These are phyloP conservation scores for Pythium chondricola DNA, from an alignment of 352 stramenopile species.

Conservation along the genomic window DNA sequence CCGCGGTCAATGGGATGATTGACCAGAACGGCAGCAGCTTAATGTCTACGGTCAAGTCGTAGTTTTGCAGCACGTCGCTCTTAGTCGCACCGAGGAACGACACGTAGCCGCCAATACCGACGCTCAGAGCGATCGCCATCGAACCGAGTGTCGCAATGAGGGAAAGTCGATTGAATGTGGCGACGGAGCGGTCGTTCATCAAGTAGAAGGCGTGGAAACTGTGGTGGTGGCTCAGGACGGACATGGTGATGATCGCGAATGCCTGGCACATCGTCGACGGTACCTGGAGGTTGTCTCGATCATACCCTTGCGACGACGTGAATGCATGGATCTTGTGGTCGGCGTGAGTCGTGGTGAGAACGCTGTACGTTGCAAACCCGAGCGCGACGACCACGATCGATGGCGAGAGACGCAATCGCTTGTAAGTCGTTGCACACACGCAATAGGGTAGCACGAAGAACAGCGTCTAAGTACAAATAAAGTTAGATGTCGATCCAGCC, in stretches of 20 bases:
- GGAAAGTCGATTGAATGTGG: constrained; percentile 27
- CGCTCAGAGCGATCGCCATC: constrained; percentile 26
- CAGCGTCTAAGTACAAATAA: constrained; percentile 25
- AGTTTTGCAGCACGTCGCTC: constrained; percentile 43
- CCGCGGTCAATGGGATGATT: constrained; percentile 28
- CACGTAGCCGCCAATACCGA: constrained; percentile 46
- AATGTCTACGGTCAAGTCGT: constrained; percentile 25
- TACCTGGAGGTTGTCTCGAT: constrained; percentile 41
- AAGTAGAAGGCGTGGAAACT: constrained; percentile 51
- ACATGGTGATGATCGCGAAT: constrained; percentile 37
- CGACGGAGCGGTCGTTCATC: constrained; percentile 32
- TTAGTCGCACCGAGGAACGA: constrained; percentile 38
- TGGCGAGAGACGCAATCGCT: constrained; percentile 22
- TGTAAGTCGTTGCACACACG: constrained; percentile 26
- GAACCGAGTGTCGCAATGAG: constrained; percentile 24
- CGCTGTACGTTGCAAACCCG: constrained; percentile 22
- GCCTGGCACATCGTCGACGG: constrained; percentile 38
- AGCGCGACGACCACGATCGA: constrained; percentile 21
- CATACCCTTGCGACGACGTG: constrained; percentile 23
- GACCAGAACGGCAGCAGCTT: constrained; percentile 36
- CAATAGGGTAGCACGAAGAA: constrained; percentile 34
- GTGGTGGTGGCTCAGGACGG: constrained; percentile 41
- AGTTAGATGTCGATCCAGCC: too few relatives aligned
- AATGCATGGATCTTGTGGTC: constrained; percentile 23
- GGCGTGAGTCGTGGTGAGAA: constrained; percentile 20